Conservation (phyloP, 2,329 filamentous ascomycete genomes). For the Setomelanomma holmii region DNA sequence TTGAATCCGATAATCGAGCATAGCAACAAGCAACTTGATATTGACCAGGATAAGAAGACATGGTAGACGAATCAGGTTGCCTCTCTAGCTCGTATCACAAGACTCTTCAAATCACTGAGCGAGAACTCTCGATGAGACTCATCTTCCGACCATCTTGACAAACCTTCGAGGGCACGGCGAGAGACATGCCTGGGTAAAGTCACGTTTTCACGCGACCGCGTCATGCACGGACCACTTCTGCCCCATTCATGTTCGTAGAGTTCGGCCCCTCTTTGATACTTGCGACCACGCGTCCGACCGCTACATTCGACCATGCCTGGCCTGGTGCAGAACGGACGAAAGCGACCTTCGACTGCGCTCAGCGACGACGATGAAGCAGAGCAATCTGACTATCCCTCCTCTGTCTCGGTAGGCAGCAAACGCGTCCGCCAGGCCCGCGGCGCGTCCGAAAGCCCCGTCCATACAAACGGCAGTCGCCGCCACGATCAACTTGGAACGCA, state of each 20-base stretch:
- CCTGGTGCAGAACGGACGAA: conserved; percentile 26
- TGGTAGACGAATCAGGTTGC: too few species aligned
- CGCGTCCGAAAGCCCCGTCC: conserved; percentile 32
- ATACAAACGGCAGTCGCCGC: conserved; percentile 6
- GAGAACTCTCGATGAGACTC: too few species aligned
- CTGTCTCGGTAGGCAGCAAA: conserved; percentile 36
- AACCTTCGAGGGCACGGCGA: too few species aligned
- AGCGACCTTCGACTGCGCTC: conserved; percentile 26
- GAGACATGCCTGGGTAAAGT: too few species aligned
- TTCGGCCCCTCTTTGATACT: background rate
- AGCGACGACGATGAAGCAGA: conserved; percentile 34
- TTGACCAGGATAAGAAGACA: too few species aligned
- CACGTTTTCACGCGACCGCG: conserved; percentile 27
- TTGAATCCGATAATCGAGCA: too few species aligned
- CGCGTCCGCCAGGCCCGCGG: conserved; percentile 38
- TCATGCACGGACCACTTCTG: conserved; percentile 6
- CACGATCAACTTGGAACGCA: conserved; percentile 1
- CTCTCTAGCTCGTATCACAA: too few species aligned
- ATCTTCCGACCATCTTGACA: too few species aligned
- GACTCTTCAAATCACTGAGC: too few species aligned
- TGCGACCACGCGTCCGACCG: background rate
- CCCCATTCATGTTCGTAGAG: background rate
- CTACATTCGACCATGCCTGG: conserved; percentile 34
- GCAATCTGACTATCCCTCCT: conserved; percentile 27
- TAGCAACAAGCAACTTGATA: too few species aligned